phyloP scores from a whole-genome alignment of 352 stramenopile species.

The Plasmopara muralis region DNA sequence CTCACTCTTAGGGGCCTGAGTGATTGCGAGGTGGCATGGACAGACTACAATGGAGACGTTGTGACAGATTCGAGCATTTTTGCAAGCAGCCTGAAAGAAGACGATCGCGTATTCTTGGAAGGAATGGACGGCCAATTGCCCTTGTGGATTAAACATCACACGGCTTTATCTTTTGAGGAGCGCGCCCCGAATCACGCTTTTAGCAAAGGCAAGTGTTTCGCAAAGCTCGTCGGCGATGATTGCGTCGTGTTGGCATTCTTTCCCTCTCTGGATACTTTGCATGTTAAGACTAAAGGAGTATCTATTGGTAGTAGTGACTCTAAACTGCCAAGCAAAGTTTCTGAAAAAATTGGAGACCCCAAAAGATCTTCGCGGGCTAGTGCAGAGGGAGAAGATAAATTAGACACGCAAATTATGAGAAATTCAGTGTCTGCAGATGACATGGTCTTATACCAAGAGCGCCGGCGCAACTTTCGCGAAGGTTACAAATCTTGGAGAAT shows the following conservation, averaged over 20 bases:
- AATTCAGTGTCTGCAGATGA: constrained; percentile 79
- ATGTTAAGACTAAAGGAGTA: constrained; percentile 22
- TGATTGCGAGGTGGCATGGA: constrained; percentile 84
- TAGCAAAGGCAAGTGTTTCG: constrained; percentile 82
- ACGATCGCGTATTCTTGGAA: constrained; percentile 35
- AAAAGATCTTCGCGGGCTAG: constrained; percentile 14
- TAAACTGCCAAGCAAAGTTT: constrained; percentile 5
- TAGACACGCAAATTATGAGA: constrained; percentile 24
- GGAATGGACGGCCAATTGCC: constrained; percentile 56
- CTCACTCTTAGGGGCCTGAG: constrained; percentile 65
- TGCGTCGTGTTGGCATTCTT: constrained; percentile 77
- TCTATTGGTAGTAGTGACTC: constrained; percentile 10
- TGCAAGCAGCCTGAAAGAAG: constrained; percentile 20
- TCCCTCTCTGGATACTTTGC: constrained; percentile 51
- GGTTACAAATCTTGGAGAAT: constrained; percentile 84
- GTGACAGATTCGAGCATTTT: constrained; percentile 15
- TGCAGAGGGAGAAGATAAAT: constrained; percentile 20
- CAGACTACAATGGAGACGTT: constrained; percentile 53
- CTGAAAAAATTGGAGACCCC: constrained; percentile 8
- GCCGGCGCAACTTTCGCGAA: constrained; percentile 69
- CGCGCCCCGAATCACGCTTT: constrained; percentile 27
- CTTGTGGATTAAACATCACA: constrained; percentile 59
- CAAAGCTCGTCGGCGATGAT: constrained; percentile 66
- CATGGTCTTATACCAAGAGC: constrained; percentile 80
- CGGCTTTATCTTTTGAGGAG: constrained; percentile 38